phyloP scores from a whole-genome alignment of 345 rosid species.

The Rhodamnia rubescens region DNA sequence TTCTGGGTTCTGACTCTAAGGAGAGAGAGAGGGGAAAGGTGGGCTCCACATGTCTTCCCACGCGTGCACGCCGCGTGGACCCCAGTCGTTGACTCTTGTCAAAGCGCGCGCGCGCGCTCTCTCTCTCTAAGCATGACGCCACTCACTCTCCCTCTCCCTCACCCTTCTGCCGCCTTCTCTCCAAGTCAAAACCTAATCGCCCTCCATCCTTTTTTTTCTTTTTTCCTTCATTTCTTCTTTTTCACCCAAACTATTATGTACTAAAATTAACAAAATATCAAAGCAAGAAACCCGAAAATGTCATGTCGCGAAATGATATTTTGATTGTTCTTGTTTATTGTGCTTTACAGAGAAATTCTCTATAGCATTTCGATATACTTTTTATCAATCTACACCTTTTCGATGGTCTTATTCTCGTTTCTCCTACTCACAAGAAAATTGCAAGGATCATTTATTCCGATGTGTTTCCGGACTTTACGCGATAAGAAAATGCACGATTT shows the following conservation, averaged over 20 bases:
- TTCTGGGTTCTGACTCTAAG: conserved; percentile 44
- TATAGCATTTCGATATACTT: neutral
- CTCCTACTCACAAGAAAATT: neutral
- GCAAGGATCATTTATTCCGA: no score
- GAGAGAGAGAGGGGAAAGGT: neutral
- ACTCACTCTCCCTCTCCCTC: neutral
- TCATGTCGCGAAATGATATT: neutral
- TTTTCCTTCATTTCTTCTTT: neutral
- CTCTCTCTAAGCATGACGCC: conserved; percentile 13
- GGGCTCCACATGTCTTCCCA: conserved; percentile 47
- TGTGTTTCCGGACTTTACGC: neutral
- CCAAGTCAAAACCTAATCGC: neutral
- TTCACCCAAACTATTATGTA: neutral
- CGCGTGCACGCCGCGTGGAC: conserved; percentile 60
- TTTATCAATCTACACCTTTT: neutral
- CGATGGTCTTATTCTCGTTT: neutral
- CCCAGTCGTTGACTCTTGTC: conserved; percentile 32
- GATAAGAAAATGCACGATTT: neutral
- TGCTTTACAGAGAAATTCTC: neutral
- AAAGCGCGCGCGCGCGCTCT: neutral
- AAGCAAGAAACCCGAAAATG: neutral
- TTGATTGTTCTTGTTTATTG: accelerated
- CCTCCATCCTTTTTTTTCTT: neutral
- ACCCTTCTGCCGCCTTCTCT: neutral
- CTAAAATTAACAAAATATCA: neutral